phyloP scores from a whole-genome alignment of 2,329 filamentous ascomycete genomes.

The Hymenoscyphus repandus region DNA sequence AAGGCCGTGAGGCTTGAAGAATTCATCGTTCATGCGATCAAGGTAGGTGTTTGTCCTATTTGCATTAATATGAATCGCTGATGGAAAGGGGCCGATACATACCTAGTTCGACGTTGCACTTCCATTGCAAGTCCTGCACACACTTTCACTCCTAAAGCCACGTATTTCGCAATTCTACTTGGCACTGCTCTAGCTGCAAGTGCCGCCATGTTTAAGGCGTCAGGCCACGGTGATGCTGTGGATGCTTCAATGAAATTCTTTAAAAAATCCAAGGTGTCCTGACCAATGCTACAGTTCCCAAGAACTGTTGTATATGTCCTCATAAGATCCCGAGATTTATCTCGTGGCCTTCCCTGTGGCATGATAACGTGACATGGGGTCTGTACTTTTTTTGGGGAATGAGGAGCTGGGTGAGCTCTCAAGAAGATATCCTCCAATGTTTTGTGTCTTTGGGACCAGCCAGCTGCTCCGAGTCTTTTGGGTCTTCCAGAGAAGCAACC shows the following conservation, averaged over 20 bases:
- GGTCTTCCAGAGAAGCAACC: neutral
- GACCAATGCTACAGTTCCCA: constrained; percentile 39
- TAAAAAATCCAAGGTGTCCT: constrained; percentile 44
- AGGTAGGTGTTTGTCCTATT: constrained; percentile 44
- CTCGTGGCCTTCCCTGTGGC: constrained; percentile 45
- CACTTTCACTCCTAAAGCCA: constrained; percentile 38
- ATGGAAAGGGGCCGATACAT: neutral
- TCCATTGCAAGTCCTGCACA: constrained; percentile 38
- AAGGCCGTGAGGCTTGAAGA: constrained; percentile 52
- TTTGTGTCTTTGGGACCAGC: neutral
- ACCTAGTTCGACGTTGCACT: constrained; percentile 22
- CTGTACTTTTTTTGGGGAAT: neutral
- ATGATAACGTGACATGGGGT: constrained; percentile 42
- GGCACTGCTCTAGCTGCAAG: constrained; percentile 36
- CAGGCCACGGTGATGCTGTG: constrained; percentile 34
- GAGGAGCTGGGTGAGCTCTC: constrained; percentile 17
- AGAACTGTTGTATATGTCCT: constrained; percentile 47
- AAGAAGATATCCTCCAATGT: constrained; percentile 18
- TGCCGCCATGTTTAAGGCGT: constrained; percentile 37
- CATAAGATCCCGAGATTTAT: constrained; percentile 45
- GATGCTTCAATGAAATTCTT: constrained; percentile 41
- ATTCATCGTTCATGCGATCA: constrained; percentile 48
- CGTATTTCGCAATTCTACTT: constrained; percentile 34
- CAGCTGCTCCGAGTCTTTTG: constrained; percentile 2
- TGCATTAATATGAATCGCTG: neutral